Evolutionary conservation across 139 green algal genomes (phyloP).

Genomic region (Chlorella ohadii): DNA sequence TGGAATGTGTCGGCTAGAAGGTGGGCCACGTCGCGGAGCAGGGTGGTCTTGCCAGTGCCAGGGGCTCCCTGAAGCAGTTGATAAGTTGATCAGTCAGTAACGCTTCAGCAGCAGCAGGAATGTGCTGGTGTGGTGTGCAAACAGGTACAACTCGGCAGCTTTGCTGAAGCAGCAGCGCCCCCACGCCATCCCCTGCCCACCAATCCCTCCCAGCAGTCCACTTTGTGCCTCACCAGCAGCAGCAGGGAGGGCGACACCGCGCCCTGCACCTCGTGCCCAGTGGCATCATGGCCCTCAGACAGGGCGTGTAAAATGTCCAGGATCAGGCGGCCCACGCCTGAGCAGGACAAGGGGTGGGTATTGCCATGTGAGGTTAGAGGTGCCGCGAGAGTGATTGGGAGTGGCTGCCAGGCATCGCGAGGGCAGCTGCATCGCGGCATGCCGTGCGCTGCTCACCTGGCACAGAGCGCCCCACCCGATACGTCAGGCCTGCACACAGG

Average conservation of each 20-base stretch:
- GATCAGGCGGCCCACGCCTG: conserved; percentile 46
- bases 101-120: no score
- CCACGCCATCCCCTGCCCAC: no score
- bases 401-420: no score
- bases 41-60: conserved; percentile 91
- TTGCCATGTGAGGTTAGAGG: no score
- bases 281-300: conserved; percentile 10
- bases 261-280: conserved; percentile 5
- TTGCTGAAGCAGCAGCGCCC: no score
- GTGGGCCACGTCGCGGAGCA: conserved; percentile 79
- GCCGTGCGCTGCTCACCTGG: neutral
- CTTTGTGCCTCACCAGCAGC: conserved; percentile 37
- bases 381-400: no score
- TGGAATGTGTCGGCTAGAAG: conserved; percentile 62
- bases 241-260: conserved; percentile 45
- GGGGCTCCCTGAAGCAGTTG: conserved; percentile 32
- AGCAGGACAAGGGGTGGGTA: neutral
- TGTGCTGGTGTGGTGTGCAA: no score
- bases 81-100: no score
- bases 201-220: no score
- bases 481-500: conserved; percentile 67
- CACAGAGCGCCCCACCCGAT: conserved; percentile 67
- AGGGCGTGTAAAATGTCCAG: conserved; percentile 62
- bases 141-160: no score
- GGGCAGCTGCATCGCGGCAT: no score